A percentile compares a stretch with the other conserved stretches of the same genome.
Conservation (phyloP, 257 asterid genomes). For the Phtheirospermum japonicum region DNA sequence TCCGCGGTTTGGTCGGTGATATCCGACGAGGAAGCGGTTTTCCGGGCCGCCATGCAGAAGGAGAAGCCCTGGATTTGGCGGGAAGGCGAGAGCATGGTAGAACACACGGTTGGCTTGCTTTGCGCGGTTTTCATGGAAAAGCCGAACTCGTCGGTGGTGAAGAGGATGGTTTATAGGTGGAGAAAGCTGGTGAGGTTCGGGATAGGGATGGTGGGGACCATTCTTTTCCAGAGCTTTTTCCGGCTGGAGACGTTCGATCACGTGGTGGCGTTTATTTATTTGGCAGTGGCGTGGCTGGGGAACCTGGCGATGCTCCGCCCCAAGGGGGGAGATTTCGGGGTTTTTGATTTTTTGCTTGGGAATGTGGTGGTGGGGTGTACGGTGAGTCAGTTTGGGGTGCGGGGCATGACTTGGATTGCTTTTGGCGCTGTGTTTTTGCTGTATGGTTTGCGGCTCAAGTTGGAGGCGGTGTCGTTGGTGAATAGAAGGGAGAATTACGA, state of each 20-base stretch:
- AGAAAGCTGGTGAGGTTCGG: slow-evolving; percentile 13
- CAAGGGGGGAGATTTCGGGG: neutral
- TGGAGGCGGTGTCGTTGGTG: neutral
- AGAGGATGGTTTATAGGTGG: neutral
- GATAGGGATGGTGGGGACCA: slow-evolving; percentile 18
- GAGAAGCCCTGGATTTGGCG: too few species aligned
- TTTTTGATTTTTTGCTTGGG: slow-evolving; percentile 23
- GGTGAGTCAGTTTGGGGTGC: slow-evolving; percentile 24
- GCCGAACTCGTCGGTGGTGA: neutral
- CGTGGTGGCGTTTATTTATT: slow-evolving; percentile 22
- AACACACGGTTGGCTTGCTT: too few species aligned
- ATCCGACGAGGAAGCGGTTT: too few species aligned
- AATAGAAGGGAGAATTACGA: too few species aligned
- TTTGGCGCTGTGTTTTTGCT: slow-evolving; percentile 12
- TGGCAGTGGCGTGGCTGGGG: slow-evolving; percentile 28
- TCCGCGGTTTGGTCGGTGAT: too few species aligned
- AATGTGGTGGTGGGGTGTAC: slow-evolving; percentile 26
- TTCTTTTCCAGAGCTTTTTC: slow-evolving; percentile 25
- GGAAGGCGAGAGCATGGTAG: too few species aligned
- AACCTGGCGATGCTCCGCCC: slow-evolving; percentile 9
- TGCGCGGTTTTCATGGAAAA: neutral
- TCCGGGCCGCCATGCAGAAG: too few species aligned
- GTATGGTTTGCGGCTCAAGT: slow-evolving; percentile 3
- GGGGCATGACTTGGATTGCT: slow-evolving; percentile 24
- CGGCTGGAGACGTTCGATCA: slow-evolving; percentile 8